Base-by-base conservation (phyloP, 2,329 filamentous ascomycete genomes). In the Akanthomyces muscarius region DNA sequence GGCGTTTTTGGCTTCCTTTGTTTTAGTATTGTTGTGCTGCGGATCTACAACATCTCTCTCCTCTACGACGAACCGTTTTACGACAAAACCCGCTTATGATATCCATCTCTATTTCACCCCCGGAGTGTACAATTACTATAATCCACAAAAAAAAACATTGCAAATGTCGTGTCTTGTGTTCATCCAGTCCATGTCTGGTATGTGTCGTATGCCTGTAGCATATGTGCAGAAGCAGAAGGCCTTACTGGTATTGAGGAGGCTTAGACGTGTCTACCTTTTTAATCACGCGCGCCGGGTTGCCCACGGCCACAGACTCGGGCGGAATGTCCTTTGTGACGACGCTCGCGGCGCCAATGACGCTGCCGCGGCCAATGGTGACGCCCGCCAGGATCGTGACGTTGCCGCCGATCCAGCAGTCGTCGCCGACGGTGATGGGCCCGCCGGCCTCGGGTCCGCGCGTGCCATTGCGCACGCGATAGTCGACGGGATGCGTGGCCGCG, bases 361-460 rank as follows among this genome's bases (percentile, higher is more conserved):
- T 81, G 0, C 92, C 91, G 61, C 83, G 81, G 0, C 92, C 92
- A 66, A 96, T 89, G 1, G 83, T 93, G 28, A 96, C 86, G 0
- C 92, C 92, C 0, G 90, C 86, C 50, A 93, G 77, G 21, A 96
- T 84, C 25, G 81, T 85, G 5, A 86, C 86, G 70, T 87, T 88
- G 0, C 89, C 89, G 1, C 88, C 90, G 36, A 94, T 75, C 90
- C 90, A 92, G 75, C 90, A 90, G 76, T 96, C 92, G 66, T 92
- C 88, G 0, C 88, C 91, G 60, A 96, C 86, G 41, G 79, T 82
- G 65, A 97, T 90, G 11, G 89, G 84, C 68, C 84, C 86, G 0
- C 91, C 92, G 10, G 78, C 70, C 73, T 97, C 92, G 0, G 91
- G 91, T 0, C 92, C 92, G 16, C 83, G 80, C 0, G 83, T 87